Evolutionary conservation across 2,329 filamentous ascomycete genomes (phyloP), one percentile per base, ranked within the genome.

Genomic region (Fusarium chaquense): DNA sequence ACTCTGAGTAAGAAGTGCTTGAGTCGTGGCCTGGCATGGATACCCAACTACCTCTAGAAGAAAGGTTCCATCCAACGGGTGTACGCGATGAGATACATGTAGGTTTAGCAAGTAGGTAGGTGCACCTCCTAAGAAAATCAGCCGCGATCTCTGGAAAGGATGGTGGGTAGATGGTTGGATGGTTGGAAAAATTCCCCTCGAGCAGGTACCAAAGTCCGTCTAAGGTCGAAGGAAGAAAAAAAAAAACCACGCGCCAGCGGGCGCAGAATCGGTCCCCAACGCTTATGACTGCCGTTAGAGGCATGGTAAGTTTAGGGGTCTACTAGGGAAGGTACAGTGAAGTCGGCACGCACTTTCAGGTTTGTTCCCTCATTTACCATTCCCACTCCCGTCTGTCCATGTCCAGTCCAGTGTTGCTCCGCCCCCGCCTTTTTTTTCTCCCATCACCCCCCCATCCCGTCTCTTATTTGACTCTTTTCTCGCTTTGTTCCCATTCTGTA

Each of bases 361-460:
- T 38, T 26, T 38, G 47, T 51, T 51, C 47, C 32, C 18, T 51
- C 35, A 50, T 36, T 41, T 32, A 20, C 36, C 45, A 47, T 47
- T 57, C 13, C 36, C 49, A 33, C 53, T 66, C 38, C 45, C 58
- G 40, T 51, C 62, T 52, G 46, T 51, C 57, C 52, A 69, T 52
- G 46, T 51, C 57, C 52, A 69, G 53, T 59, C 44, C 67, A 45
- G 44, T 54, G 44, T 46, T 65, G 71, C 71, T 74, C 72, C 72
- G 72, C 71, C 72, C 72, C 71, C 71, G 72, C 72, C 70, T 74
- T 73, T 74, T 74, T 74, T 69, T 62, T 69, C 61, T 50, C 43
- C 22, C 24, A 51, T 51, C 35, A 62, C 57, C 56, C 68, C 68
- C 54, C 54, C 67, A 51, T 46, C 50, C 30, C 56, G 62, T 51